Conservation (phyloP, 495 filamentous ascomycete species). For the Bombardia bombarda region DNA sequence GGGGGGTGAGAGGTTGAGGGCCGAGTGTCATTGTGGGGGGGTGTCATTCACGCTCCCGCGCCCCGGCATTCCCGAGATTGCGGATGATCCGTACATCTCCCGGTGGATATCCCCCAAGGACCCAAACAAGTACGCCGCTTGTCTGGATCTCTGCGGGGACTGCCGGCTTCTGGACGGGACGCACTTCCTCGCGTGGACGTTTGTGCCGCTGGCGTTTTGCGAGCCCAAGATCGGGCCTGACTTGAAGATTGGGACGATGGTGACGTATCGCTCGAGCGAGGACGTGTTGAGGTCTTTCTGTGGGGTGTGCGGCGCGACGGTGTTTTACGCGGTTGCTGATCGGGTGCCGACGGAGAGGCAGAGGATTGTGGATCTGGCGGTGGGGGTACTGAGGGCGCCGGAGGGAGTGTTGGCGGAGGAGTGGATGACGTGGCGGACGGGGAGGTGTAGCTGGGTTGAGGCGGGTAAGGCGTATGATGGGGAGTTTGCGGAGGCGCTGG, state of each 20-base stretch:
- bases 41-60: constrained; percentile 35
- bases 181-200: constrained; percentile 56
- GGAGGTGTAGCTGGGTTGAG: constrained; percentile 9
- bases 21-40: constrained; percentile 36
- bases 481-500: constrained; percentile 16
- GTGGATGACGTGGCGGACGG: constrained; percentile 28
- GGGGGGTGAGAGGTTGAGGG: constrained; percentile 23
- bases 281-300: constrained; percentile 54
- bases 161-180: constrained; percentile 52
- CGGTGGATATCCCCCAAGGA: constrained; percentile 11
- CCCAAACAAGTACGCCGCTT: constrained; percentile 46
- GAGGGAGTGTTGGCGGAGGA: constrained; percentile 43
- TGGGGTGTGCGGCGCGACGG: constrained; percentile 51
- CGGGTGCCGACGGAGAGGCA: constrained; percentile 4
- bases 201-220: constrained; percentile 47
- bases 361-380: constrained; percentile 42
- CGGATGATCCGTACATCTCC: constrained; percentile 1
- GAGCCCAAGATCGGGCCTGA: constrained; percentile 28
- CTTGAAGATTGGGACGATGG: constrained; percentile 44
- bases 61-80: constrained; percentile 13
- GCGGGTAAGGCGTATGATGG: constrained; percentile 16
- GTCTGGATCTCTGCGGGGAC: constrained; percentile 49
- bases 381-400: constrained; percentile 44
- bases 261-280: constrained; percentile 43
- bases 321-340: constrained; percentile 31